Conservation (phyloP, 1,139 yeast species). For the Yamadazyma siamensis region DNA sequence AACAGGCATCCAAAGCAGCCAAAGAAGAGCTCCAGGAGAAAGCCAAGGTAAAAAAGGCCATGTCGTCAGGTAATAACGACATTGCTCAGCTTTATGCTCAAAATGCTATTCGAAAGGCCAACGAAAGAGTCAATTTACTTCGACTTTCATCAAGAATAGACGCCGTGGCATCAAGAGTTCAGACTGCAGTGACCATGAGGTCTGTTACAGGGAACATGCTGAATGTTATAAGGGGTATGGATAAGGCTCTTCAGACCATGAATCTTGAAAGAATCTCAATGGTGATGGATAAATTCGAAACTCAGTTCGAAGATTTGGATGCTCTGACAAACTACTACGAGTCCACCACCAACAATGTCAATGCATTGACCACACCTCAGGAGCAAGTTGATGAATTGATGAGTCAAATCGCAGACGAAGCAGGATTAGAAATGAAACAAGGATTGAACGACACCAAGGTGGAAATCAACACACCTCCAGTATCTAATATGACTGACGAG, state of each 20-base stretch:
- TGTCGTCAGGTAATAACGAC: slow-evolving; percentile 83
- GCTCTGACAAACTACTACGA: slow-evolving; percentile 93
- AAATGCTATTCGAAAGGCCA: slow-evolving; percentile 88
- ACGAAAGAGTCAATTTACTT: slow-evolving; percentile 79
- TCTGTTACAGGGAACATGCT: slow-evolving; percentile 93
- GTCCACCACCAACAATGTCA: slow-evolving; percentile 81
- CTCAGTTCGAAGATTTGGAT: slow-evolving; percentile 93
- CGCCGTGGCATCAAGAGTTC: slow-evolving; percentile 93
- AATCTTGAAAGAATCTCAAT: slow-evolving; percentile 86
- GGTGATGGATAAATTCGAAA: slow-evolving; percentile 97
- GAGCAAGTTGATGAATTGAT: slow-evolving; percentile 91
- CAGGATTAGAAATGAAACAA: slow-evolving; percentile 90
- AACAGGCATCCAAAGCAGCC: slow-evolving; percentile 87
- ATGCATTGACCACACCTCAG: slow-evolving; percentile 87
- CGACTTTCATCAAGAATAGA: slow-evolving; percentile 88
- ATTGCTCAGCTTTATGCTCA: slow-evolving; percentile 94
- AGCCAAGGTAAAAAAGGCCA: slow-evolving; percentile 85
- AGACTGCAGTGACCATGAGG: slow-evolving; percentile 97
- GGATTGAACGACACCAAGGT: slow-evolving; percentile 59
- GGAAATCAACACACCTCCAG: slow-evolving; percentile 41
- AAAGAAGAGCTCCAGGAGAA: slow-evolving; percentile 88
- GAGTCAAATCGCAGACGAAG: slow-evolving; percentile 96
- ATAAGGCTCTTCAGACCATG: slow-evolving; percentile 92
- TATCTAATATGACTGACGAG: slow-evolving; percentile 52
- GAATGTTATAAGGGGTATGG: slow-evolving; percentile 92